Percentiles rank a stretch among this genome's conserved stretches.
phyloP scores from a whole-genome alignment of 371 early-diverging fungal species.

The Mortierella sp. region DNA sequence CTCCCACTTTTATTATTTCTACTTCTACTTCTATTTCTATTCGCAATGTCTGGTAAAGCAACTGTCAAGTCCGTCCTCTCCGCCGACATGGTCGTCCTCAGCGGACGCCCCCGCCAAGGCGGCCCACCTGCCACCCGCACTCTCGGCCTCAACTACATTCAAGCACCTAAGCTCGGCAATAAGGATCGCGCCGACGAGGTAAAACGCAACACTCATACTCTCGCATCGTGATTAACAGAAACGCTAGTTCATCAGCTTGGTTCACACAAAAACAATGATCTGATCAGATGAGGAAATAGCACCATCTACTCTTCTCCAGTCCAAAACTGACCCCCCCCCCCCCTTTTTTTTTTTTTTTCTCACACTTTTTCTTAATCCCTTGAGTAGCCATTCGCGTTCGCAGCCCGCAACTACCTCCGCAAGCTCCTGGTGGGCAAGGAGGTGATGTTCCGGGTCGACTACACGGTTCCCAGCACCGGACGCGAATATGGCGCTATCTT shows the following conservation, averaged over 20 bases:
- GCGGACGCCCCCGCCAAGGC: conserved; percentile 81
- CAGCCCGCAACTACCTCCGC: conserved; percentile 91
- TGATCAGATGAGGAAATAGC: conserved; percentile 21
- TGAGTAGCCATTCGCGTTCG: conserved; percentile 85
- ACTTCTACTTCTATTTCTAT: background rate
- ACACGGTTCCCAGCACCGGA: conserved; percentile 72
- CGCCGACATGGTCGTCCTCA: conserved; percentile 92
- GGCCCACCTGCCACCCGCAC: conserved; percentile 90
- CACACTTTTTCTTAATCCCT: background rate
- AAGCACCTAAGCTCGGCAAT: conserved; percentile 90
- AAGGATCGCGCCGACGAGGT: conserved; percentile 89
- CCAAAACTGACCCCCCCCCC: background rate
- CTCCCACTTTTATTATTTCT: background rate
- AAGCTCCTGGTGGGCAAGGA: conserved; percentile 91
- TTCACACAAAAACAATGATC: background rate
- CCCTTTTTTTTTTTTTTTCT: background rate
- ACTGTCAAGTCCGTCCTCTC: conserved; percentile 90
- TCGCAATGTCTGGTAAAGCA: conserved; percentile 63
- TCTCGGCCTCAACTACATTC: conserved; percentile 86
- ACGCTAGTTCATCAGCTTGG: background rate
- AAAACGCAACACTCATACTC: background rate
- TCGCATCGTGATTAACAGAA: background rate
- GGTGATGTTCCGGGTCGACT: conserved; percentile 87
- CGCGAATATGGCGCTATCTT: conserved; percentile 82
- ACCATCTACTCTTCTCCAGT: background rate